Evolutionary conservation across 2,329 filamentous ascomycete species (phyloP).

Genomic region (Botryotinia calthae): DNA sequence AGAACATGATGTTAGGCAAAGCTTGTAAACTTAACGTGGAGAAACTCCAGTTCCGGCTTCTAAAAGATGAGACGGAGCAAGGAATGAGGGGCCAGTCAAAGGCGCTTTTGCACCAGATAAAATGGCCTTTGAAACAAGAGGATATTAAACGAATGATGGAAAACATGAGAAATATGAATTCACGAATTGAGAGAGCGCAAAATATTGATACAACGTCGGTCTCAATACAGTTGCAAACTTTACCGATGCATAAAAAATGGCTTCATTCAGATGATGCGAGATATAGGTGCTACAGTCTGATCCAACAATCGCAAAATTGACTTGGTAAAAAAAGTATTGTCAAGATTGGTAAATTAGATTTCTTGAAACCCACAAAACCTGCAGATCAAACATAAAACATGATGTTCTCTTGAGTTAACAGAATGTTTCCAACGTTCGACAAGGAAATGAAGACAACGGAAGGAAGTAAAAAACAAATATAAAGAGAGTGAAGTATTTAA

Average conservation of each 20-base stretch:
- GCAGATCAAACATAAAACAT: neutral
- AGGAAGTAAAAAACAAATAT: rapidly evolving
- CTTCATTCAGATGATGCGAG: neutral
- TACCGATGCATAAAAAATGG: neutral
- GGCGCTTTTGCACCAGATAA: neutral
- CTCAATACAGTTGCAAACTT: neutral
- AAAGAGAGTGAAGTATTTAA: neutral
- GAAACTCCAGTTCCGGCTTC: neutral
- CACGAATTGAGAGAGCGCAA: neutral
- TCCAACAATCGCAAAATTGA: rapidly evolving
- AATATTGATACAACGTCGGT: neutral
- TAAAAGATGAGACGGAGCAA: neutral
- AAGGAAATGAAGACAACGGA: rapidly evolving
- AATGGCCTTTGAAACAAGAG: neutral
- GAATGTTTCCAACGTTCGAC: neutral
- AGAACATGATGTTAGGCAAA: neutral
- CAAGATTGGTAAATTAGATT: neutral
- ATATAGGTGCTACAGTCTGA: neutral
- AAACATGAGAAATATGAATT: neutral
- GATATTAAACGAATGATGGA: rapidly evolving
- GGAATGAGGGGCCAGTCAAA: neutral
- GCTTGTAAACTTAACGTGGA: neutral
- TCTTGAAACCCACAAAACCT: neutral
- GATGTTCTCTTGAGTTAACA: neutral
- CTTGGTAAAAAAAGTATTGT: neutral